Conservation (phyloP, 2,329 filamentous ascomycete genomes). For the Penicillium decumbens region DNA sequence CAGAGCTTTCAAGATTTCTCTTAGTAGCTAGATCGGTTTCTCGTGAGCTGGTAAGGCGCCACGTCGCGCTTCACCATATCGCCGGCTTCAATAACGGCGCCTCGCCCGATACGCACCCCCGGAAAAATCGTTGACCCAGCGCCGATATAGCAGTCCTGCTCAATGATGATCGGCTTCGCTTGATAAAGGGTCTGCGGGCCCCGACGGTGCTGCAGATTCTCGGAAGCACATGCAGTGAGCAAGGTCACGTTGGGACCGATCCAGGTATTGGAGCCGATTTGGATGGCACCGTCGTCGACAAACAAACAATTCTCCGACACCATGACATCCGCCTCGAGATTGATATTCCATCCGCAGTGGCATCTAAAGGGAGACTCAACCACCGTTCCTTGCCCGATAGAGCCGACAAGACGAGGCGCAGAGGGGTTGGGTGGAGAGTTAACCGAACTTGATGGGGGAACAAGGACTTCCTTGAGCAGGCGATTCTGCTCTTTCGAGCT, state of each 20-base stretch:
- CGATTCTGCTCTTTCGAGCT: slow-evolving; percentile 48
- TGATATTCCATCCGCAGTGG: slow-evolving; percentile 94
- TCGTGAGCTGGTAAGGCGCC: slow-evolving; percentile 41
- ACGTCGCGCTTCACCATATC: slow-evolving; percentile 44
- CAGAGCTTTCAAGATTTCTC: background rate
- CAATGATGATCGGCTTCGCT: slow-evolving; percentile 69
- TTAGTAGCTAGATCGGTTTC: slow-evolving; percentile 38
- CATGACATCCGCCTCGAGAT: slow-evolving; percentile 76
- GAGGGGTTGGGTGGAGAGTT: slow-evolving; percentile 52
- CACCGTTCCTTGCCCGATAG: slow-evolving; percentile 67
- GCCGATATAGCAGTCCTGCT: slow-evolving; percentile 65
- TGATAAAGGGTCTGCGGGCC: slow-evolving; percentile 68
- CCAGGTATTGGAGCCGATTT: slow-evolving; percentile 64
- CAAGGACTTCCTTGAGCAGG: slow-evolving; percentile 37
- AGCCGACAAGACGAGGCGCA: slow-evolving; percentile 52
- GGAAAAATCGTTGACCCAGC: slow-evolving; percentile 56
- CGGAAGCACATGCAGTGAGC: slow-evolving; percentile 67
- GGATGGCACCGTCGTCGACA: slow-evolving; percentile 78
- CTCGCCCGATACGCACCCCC: slow-evolving; percentile 41
- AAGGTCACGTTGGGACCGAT: slow-evolving; percentile 84
- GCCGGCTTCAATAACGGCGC: slow-evolving; percentile 44
- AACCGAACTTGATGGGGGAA: slow-evolving; percentile 28
- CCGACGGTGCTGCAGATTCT: slow-evolving; percentile 67
- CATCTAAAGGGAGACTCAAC: slow-evolving; percentile 88
- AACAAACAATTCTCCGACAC: slow-evolving; percentile 81